Evolutionary conservation across 345 rosid species (phyloP).

Genomic region (Hypericum androsaemum): DNA sequence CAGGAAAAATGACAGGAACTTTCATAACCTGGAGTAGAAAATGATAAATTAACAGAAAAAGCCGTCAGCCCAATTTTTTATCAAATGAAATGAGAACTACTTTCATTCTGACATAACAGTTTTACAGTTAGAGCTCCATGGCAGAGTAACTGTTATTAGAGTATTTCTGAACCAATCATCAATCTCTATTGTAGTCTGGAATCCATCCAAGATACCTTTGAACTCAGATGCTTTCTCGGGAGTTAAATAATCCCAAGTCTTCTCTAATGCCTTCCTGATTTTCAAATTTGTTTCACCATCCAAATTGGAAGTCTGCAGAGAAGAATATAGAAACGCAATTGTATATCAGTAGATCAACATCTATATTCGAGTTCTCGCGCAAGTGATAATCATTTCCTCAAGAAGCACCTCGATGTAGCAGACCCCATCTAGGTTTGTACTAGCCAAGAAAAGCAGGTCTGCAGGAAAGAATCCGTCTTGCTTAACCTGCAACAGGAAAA

Average conservation of each 20-base stretch:
- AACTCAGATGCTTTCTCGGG: slow-evolving; percentile 88
- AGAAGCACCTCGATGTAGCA: slow-evolving; percentile 83
- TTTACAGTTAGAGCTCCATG: too few species aligned
- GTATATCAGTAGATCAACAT: slow-evolving; percentile 8
- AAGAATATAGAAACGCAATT: not conserved
- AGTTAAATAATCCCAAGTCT: slow-evolving; percentile 91
- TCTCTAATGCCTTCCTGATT: slow-evolving; percentile 92
- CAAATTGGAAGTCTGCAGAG: slow-evolving; percentile 85
- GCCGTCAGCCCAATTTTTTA: too few species aligned
- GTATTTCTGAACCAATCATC: too few species aligned
- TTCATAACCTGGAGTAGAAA: too few species aligned
- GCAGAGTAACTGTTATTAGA: too few species aligned
- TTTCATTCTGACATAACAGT: too few species aligned
- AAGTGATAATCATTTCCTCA: not conserved
- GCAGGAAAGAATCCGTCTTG: slow-evolving; percentile 95
- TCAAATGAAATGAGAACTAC: too few species aligned
- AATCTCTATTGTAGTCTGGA: too few species aligned
- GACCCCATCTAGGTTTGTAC: slow-evolving; percentile 90
- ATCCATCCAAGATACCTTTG: slow-evolving; percentile 42
- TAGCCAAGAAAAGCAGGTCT: slow-evolving; percentile 80
- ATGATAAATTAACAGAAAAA: too few species aligned
- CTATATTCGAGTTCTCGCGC: not conserved
- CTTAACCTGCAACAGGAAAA: slow-evolving; percentile 57
- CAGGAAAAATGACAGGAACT: too few species aligned
- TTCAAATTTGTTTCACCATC: slow-evolving; percentile 99